Base-by-base conservation (phyloP, 2,329 filamentous ascomycete species). In the Ophiostoma sp. region DNA sequence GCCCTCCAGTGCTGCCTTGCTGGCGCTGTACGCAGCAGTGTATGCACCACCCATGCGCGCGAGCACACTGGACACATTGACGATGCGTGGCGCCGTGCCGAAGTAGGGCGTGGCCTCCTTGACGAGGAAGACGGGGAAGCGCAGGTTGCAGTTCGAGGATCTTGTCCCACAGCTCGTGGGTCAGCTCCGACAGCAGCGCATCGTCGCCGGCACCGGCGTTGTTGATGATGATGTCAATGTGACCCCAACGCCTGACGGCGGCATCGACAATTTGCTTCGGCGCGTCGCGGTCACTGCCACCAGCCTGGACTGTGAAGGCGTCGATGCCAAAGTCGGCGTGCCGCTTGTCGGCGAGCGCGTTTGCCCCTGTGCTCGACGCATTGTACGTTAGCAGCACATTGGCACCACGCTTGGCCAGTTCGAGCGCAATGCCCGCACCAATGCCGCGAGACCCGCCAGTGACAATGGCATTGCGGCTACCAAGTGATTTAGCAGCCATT, bases 321-420 rank as follows among this genome's bases (percentile, higher is more conserved):
- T 49, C 45, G 45, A 49, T 5, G 45, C 45, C 45, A 14, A 11
- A 14, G 45, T 49, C 45, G 45, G 45, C 45, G 45, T 49, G 45
- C 45, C 6, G 5, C 8, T 44, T 40, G 2, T 70, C 49, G 14
- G 66, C 69, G 27, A 42, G 27, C 3, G 42, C 27, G 16, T 11
- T 52, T 3, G 64, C 18, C 14, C 18, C 5, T 8, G 45, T 49
- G 45, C 45, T 49, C 45, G 45, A 49, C 45, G 45, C 45, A 49
- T 49, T 8, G 55, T 68, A 70, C 1, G 58, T 70, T 16, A 70
- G 5, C 8, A 70, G 41, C 18, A 70, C 85, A 77, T 87, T 87
- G 73, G 87, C 87, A 66, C 87, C 87, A 69, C 86, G 85, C 71
- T 83, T 81, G 70, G 84, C 87, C 68, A 90, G 84, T 78, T 89